Evolutionary conservation across 805 yeast genomes (phyloP).

Genomic region (Saturnispora ahearnii): DNA sequence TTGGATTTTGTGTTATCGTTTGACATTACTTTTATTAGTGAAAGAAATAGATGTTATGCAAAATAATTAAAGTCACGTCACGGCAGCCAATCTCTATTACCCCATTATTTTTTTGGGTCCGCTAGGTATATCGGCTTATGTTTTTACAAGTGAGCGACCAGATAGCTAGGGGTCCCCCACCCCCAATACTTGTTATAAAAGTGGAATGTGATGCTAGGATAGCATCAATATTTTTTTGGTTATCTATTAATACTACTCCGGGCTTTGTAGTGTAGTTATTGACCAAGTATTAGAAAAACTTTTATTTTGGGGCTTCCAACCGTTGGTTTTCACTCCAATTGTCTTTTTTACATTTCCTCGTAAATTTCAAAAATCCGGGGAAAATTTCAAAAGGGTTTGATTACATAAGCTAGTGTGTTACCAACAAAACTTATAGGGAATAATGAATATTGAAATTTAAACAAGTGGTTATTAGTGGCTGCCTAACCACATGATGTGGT

Average conservation of each 20-base stretch:
- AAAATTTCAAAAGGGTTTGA: not conserved
- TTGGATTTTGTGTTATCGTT: not conserved
- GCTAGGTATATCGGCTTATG: not conserved
- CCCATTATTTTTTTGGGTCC: not conserved
- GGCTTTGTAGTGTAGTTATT: no score
- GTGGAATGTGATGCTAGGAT: no score
- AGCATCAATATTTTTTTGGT: no score
- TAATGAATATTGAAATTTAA: not conserved
- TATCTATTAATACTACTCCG: no score
- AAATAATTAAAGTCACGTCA: not conserved
- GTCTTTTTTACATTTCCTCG: no score
- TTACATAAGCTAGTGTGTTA: not conserved
- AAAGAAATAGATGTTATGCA: not conserved
- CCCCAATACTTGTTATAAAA: no score
- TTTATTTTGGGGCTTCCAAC: no score
- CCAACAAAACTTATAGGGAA: not conserved
- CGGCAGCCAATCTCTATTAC: not conserved
- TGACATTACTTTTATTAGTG: not conserved
- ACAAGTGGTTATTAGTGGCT: not conserved
- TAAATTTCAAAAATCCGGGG: not conserved
- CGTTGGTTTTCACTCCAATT: no score
- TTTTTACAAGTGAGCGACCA: not conserved
- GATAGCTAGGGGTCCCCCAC: no score
- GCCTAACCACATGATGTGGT: conserved; percentile 24
- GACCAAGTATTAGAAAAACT: no score